Evolutionary conservation across 176 grass and related monocot genomes (phyloP).

Genomic region (Saccharum spontaneum): DNA sequence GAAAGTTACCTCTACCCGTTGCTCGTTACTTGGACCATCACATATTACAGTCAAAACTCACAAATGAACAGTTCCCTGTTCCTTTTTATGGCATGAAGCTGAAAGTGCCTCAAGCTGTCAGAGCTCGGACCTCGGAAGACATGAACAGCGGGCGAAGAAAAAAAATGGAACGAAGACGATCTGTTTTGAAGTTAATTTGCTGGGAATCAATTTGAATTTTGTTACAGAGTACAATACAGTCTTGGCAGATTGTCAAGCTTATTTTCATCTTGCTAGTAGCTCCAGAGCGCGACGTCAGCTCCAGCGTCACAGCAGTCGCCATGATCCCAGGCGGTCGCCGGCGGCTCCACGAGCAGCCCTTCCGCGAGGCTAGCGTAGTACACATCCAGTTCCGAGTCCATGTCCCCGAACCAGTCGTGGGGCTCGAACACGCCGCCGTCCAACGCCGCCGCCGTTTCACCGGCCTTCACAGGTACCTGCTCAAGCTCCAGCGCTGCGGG

Average conservation of each 20-base stretch:
- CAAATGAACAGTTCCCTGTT: not conserved
- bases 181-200: not conserved
- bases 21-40: not conserved
- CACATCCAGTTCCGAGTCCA: constrained; percentile 29
- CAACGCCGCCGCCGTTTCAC: not conserved
- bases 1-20: not conserved
- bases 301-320: constrained; percentile 8
- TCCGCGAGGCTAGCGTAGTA: constrained; percentile 57
- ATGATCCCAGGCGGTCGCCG: not conserved
- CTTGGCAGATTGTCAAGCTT: not conserved
- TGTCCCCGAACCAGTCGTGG: constrained; percentile 25
- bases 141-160: too few relatives aligned
- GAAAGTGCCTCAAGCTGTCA: too few relatives aligned
- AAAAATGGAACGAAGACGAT: not conserved
- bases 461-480: not conserved
- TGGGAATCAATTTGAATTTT: not conserved
- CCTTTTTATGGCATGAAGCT: too few relatives aligned
- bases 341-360: constrained; percentile 56
- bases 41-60: not conserved
- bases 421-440: constrained; percentile 13
- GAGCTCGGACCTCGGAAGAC: not conserved
- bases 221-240: not conserved
- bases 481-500: not conserved
- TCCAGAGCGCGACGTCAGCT: constrained; percentile 38
- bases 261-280: constrained; percentile 18